A percentile compares a stretch with the other conserved stretches of the same genome.
Conservation (phyloP, 2,329 filamentous ascomycete species). For the Arthrobotrys megalospora region DNA sequence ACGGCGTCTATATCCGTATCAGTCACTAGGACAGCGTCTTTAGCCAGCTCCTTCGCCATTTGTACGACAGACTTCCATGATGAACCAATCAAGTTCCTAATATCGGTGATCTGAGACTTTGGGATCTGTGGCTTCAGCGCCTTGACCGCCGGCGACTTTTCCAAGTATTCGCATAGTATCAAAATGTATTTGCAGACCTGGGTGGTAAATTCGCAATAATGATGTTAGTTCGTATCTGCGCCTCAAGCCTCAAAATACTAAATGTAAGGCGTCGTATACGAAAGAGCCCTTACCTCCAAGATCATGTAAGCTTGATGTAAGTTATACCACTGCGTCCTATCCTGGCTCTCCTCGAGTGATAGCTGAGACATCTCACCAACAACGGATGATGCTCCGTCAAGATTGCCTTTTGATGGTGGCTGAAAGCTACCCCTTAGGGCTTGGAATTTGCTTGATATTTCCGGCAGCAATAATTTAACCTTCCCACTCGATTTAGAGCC, state of each 20-base stretch:
- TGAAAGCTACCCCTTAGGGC: slow-evolving; percentile 45
- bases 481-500: slow-evolving; percentile 49
- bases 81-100: slow-evolving; percentile 51
- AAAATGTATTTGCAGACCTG: slow-evolving; percentile 53
- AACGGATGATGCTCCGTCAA: slow-evolving; percentile 17
- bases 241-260: background rate
- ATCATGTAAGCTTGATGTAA: slow-evolving; percentile 51
- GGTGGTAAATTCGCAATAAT: background rate
- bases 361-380: slow-evolving; percentile 33
- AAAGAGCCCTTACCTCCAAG: slow-evolving; percentile 51
- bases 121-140: slow-evolving; percentile 56
- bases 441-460: slow-evolving; percentile 55
- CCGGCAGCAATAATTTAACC: slow-evolving; percentile 41
- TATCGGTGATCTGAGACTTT: slow-evolving; percentile 48
- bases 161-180: slow-evolving; percentile 51
- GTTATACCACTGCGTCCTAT: slow-evolving; percentile 39
- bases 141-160: slow-evolving; percentile 51
- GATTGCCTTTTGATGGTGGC: slow-evolving; percentile 31
- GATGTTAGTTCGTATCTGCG: slow-evolving; percentile 33
- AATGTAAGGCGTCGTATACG: slow-evolving; percentile 1
- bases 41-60: slow-evolving; percentile 48
- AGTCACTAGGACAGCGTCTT: slow-evolving; percentile 44
- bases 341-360: slow-evolving; percentile 28
- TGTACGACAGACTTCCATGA: slow-evolving; percentile 47
- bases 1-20: slow-evolving; percentile 59